Evolutionary conservation across 2,329 filamentous ascomycete species (phyloP), one percentile per base, ranked within the genome.

Genomic region (Ascochyta rabiei): DNA sequence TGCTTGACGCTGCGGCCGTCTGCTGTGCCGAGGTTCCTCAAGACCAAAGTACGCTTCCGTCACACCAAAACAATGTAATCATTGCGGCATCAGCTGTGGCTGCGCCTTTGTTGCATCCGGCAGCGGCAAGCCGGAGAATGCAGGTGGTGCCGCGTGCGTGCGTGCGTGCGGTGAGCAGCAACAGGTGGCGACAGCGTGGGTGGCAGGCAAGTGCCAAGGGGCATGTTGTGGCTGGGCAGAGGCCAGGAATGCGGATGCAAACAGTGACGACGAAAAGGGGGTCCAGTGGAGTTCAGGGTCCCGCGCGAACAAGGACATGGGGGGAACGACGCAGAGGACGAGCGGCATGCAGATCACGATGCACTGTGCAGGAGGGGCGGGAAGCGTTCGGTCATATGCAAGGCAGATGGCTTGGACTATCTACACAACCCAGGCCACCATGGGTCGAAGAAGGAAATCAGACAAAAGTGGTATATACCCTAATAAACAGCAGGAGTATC

Each of bases 401-500:
- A 41, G 46, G 46, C 46, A 55, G 41, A 55, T 55, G 52, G 30
- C 46, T 50, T 55, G 50, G 35, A 39, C 37, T 53, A 55, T 55
- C 52, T 55, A 50, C 52, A 55, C 46, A 18, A 46, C 46, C 52
- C 46, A 4, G 41, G 52, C 52, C 52, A 55, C 41, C 52, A 42
- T 24, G 46, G 46, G 52, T 49, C 44, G n/a, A 28, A 54, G 16
- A 53, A 4, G 16, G 18, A 52, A 45, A 53, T 15, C 43, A 53
- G 31, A 44, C 40, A 60, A 39, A 26, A 34, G 21, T 50, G 57
- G 51, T 55, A 57, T 60, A 60, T 60, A 57, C 59, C 59, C 54
- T 57, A 62, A 56, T 56, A 15, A 54, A 60, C 40, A 57, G 57
- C 57, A 60, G 56, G 59, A 59, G 53, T 61, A 56, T 61, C 59